phyloP scores from a whole-genome alignment of 805 yeast genomes.

The Yamadazyma paraphyllophila region DNA sequence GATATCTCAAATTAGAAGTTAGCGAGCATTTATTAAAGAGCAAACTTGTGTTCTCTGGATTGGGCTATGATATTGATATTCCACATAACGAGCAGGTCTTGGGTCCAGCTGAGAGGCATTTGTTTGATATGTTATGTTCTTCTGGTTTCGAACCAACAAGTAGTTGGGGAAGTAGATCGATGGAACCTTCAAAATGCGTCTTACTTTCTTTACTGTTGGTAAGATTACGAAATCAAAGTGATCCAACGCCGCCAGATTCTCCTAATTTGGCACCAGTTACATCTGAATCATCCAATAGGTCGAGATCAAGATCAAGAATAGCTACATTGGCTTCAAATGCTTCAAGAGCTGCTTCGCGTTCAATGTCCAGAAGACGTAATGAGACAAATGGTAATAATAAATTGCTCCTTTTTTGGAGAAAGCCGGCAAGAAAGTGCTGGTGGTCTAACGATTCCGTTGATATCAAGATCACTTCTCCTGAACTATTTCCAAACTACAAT shows the following conservation, averaged over 20 bases:
- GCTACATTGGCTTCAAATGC: conserved; percentile 58
- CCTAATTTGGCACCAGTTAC: conserved; percentile 44
- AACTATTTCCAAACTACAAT: conserved; percentile 14
- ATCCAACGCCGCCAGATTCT: conserved; percentile 37
- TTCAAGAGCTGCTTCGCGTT: conserved; percentile 55
- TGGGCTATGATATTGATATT: conserved; percentile 50
- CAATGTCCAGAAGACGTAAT: conserved; percentile 50
- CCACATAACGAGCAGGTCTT: conserved; percentile 44
- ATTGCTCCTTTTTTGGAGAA: conserved; percentile 88
- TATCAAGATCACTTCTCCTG: conserved; percentile 30
- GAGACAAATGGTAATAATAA: conserved; percentile 48
- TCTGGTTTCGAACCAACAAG: conserved; percentile 73
- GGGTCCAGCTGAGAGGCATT: conserved; percentile 92
- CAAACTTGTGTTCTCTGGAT: conserved; percentile 71
- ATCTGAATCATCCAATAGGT: conserved; percentile 35
- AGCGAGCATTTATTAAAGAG: conserved; percentile 63
- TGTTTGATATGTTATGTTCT: conserved; percentile 90
- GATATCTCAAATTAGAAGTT: conserved; percentile 66
- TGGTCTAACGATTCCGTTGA: conserved; percentile 73
- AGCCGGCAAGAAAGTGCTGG: conserved; percentile 99
- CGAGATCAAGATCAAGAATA: conserved; percentile 51
- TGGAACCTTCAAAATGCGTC: conserved; percentile 86
- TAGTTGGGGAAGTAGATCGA: conserved; percentile 85
- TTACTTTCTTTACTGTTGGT: conserved; percentile 78
- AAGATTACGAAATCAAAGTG: conserved; percentile 41